Base-by-base conservation (phyloP, 225 moss, liverwort and hornwort genomes). In the Physcomitrellopsis africana region DNA sequence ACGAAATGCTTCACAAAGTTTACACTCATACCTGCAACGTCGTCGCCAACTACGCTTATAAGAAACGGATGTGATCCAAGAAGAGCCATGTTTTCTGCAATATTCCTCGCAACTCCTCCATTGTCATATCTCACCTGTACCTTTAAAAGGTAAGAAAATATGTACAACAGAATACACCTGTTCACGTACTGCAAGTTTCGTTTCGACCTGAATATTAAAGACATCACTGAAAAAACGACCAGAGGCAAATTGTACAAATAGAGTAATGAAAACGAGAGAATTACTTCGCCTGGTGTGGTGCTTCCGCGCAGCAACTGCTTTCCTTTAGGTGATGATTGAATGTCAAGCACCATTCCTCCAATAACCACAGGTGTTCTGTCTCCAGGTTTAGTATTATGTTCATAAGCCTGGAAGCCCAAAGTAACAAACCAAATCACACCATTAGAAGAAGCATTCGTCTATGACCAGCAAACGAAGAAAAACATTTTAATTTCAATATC, bases 31-130 rank as follows among this genome's bases (percentile, higher is more conserved):
- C 95, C 95, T 82, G 97, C 89, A 78, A 83, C 84, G 74, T 99
- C 97, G 64, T 95, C 93, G 60, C 97, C 97, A 32, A 99, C 89
- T 56, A 99, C 85, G 64, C 97, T 99, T 60, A 99, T 93, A 29
- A 99, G 82, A 76, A 99, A 93, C 17, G 97, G 95, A 32, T 42
- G 70, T 41, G 75, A 26, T 67, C 79, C 86, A 32, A 99, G 80
- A 79, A 79, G 89, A 65, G 84, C 85, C 79, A 99, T 89, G 73
- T 85, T 90, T 80, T 99, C 97, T 16, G 95, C 97, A 77, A 99
- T 83, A 76, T 99, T 99, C 76, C 97, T 87, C 74, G 86, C 97
- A 64, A 99, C 97, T 67, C 97, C 97, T 23, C 97, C 97, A 86
- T 84, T 82, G 15, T 87, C 92, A 76, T 80, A 91, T 51, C 63